Evolutionary conservation across 495 filamentous ascomycete genomes (phyloP).

Genomic region (Lophiostoma macrostomum): DNA sequence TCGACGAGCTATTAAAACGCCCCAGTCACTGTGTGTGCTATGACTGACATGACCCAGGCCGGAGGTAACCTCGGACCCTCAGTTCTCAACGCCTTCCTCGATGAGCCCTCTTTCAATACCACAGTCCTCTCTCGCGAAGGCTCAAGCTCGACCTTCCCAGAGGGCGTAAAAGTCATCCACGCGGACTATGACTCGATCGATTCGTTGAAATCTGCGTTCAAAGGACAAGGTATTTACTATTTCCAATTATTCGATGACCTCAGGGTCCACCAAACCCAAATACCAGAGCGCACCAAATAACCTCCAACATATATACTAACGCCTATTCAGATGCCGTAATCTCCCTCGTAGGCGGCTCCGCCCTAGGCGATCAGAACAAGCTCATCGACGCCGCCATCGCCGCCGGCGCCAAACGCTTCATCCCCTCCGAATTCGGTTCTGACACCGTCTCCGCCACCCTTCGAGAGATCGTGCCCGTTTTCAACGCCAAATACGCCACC

Average conservation of each 20-base stretch:
- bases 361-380: slow-evolving; percentile 33
- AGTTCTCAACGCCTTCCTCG: slow-evolving; percentile 42
- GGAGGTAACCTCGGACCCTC: slow-evolving; percentile 43
- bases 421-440: slow-evolving; percentile 44
- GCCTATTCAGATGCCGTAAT: slow-evolving; percentile 54
- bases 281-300: too few species aligned
- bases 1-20: not conserved
- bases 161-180: slow-evolving; percentile 47
- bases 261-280: too few species aligned
- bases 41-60: slow-evolving; percentile 34
- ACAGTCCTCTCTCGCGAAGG: slow-evolving; percentile 46
- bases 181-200: slow-evolving; percentile 64
- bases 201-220: slow-evolving; percentile 43
- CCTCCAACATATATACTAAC: too few species aligned
- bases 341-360: slow-evolving; percentile 37
- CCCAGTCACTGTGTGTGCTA: not conserved
- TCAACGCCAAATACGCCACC: slow-evolving; percentile 45
- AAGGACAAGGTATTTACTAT: too few species aligned
- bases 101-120: slow-evolving; percentile 55
- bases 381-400: slow-evolving; percentile 41
- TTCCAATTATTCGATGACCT: too few species aligned
- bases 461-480: slow-evolving; percentile 44
- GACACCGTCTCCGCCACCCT: slow-evolving; percentile 41
- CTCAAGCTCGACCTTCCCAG: slow-evolving; percentile 44
- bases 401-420: slow-evolving; percentile 43